Base-by-base conservation (phyloP, 257 asterid genomes). In the Solanum paucissectum region DNA sequence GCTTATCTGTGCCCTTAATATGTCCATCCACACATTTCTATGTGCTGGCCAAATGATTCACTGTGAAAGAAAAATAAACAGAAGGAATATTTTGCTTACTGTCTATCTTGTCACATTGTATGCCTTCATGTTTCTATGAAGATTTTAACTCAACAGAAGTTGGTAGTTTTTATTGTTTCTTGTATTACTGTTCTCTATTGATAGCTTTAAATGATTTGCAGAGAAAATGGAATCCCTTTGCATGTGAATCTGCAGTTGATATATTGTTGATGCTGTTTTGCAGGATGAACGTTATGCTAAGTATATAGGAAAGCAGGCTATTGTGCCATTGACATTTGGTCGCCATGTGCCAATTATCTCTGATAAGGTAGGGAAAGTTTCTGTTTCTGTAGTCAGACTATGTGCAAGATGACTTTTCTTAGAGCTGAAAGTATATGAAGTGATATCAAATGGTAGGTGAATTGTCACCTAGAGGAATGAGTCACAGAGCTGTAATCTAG, bases 321-420 rank as follows among this genome's bases (percentile, higher is more conserved):
- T 97, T 90, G 98, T 96, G 85, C 99, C 99, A 21, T 88, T 94
- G 98, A 96, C 98, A 87, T 95, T 89, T 94, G 99, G 99, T 83
- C 96, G 99, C 88, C 98, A 94, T 90, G 98, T 97, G 82, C 99
- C 99, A n/a, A 97, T 97, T 68, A 94, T 97, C 66, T 90, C 98
- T 71, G 99, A 97, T 90, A 96, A 94, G 99, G 99, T 97, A 90
- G 91, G 84, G 20, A 42, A 72, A 36, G 32, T 75, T 27, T 32
- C 42, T 79, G 32, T 18, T 87, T 77, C 16, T 49, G 13, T 71
- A 34, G 83, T 86, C 7, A 42, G 87, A 23, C 66, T 32, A 6
- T 5, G 44, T 37, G 23, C 32, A 36, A 36, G 49, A 42, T 25
- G 64, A 79, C 84, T 79, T 79, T 12, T 42, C 64, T 79, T 69